Percentiles rank a stretch among this genome's conserved stretches.
Conservation (phyloP, 257 asterid genomes). For the Echites panduratus region DNA sequence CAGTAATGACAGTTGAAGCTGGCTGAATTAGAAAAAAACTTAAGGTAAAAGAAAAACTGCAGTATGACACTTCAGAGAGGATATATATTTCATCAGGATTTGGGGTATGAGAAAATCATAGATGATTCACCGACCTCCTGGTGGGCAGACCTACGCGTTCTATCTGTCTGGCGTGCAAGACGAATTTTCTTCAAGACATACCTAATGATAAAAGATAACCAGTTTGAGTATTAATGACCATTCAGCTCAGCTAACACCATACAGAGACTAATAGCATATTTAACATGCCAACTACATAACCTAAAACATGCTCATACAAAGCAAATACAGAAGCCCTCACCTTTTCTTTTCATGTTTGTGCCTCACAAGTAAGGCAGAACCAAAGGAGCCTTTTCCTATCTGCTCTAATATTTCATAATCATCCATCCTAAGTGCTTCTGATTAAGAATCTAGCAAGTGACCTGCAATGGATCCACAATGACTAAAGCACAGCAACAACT, state of each 20-base stretch:
- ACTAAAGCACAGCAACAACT: neutral
- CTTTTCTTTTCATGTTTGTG: conserved; percentile 89
- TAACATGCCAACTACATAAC: neutral
- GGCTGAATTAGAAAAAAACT: neutral
- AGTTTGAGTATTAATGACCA: neutral
- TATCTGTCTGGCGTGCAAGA: conserved; percentile 96
- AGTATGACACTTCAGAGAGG: neutral
- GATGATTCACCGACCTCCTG: conserved; percentile 59
- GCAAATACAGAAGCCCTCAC: conserved; percentile 34
- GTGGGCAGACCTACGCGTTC: conserved; percentile 98
- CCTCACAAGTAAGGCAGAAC: conserved; percentile 93
- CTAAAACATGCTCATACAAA: neutral
- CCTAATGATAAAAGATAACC: conserved; percentile 21
- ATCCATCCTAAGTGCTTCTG: conserved; percentile 48
- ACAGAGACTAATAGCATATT: neutral
- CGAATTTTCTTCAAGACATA: conserved; percentile 97
- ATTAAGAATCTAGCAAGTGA: neutral
- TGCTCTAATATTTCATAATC: conserved; percentile 84
- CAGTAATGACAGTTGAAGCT: neutral
- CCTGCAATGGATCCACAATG: neutral
- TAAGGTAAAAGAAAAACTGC: neutral
- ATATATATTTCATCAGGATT: neutral
- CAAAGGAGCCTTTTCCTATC: conserved; percentile 95
- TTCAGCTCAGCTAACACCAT: neutral
- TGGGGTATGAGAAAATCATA: neutral